phyloP scores from a whole-genome alignment of 495 filamentous ascomycete species.

The Neurospora sp. region DNA sequence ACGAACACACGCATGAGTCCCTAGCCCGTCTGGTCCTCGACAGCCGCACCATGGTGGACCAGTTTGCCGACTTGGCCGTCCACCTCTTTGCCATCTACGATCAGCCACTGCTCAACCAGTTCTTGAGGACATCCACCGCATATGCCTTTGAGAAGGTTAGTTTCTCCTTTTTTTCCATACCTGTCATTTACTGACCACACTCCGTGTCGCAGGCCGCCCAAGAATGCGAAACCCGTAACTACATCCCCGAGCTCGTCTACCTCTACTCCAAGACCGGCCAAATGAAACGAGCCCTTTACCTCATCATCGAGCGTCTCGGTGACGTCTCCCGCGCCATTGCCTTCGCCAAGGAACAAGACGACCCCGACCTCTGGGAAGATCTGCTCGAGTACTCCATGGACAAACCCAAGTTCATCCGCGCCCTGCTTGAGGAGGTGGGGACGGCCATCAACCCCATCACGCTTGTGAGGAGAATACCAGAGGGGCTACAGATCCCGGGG shows the following conservation, averaged over 20 bases:
- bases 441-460: slow-evolving; percentile 84
- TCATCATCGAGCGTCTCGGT: slow-evolving; percentile 80
- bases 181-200: slow-evolving; percentile 1
- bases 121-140: slow-evolving; percentile 70
- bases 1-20: slow-evolving; percentile 30
- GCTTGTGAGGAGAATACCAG: slow-evolving; percentile 81
- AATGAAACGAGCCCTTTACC: slow-evolving; percentile 75
- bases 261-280: slow-evolving; percentile 90
- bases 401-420: slow-evolving; percentile 87
- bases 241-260: slow-evolving; percentile 83
- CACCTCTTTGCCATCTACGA: slow-evolving; percentile 79
- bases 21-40: slow-evolving; percentile 38
- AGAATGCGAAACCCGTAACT: slow-evolving; percentile 69
- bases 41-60: slow-evolving; percentile 69
- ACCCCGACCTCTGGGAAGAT: slow-evolving; percentile 88
- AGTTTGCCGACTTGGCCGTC: slow-evolving; percentile 75
- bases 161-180: too few relatives aligned
- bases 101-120: slow-evolving; percentile 68
- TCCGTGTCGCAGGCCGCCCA: slow-evolving; percentile 44
- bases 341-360: slow-evolving; percentile 87
- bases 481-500: slow-evolving; percentile 83
- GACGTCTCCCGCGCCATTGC: slow-evolving; percentile 87
- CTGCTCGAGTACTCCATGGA: slow-evolving; percentile 93
- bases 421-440: slow-evolving; percentile 84
- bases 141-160: slow-evolving; percentile 64